Evolutionary conservation across 208 protist species (phyloP).

Genomic region (Acanthamoeba lenticulata): DNA sequence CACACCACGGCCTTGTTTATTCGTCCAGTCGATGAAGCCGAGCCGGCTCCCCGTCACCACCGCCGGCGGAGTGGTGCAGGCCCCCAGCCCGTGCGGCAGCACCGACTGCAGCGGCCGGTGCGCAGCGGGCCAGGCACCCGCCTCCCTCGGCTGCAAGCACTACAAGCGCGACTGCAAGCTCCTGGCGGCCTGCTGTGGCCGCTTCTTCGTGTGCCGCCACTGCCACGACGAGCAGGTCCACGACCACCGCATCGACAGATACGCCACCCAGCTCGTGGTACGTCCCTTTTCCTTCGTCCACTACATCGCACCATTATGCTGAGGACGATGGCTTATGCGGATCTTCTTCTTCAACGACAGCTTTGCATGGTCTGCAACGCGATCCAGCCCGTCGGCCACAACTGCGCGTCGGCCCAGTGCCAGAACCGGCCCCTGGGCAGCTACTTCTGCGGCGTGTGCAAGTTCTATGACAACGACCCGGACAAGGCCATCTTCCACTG

Average conservation of each 20-base stretch:
- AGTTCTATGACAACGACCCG: conserved; percentile 48
- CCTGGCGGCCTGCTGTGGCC: neutral
- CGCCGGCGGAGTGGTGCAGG: neutral
- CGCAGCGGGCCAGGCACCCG: neutral
- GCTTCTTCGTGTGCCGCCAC: conserved; percentile 45
- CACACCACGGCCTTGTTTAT: neutral
- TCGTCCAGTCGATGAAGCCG: neutral
- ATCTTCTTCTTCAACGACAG: neutral
- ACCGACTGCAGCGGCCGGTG: neutral
- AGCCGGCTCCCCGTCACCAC: neutral
- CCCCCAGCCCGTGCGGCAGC: neutral
- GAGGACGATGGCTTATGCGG: neutral
- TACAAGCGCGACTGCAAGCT: conserved; percentile 57
- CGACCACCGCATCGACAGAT: conserved; percentile 33
- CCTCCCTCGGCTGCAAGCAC: neutral
- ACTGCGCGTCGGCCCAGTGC: neutral
- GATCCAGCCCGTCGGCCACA: neutral
- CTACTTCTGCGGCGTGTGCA: conserved; percentile 5
- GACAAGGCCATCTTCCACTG: conserved; percentile 43
- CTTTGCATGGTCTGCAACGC: conserved; percentile 28
- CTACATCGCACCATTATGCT: neutral
- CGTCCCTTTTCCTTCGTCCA: neutral
- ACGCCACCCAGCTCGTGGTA: conserved; percentile 23
- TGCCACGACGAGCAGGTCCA: conserved; percentile 35
- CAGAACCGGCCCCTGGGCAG: neutral